These are phyloP conservation scores for Priceomyces medius DNA, from an alignment of 805 yeast species.

Conservation along the genomic window DNA sequence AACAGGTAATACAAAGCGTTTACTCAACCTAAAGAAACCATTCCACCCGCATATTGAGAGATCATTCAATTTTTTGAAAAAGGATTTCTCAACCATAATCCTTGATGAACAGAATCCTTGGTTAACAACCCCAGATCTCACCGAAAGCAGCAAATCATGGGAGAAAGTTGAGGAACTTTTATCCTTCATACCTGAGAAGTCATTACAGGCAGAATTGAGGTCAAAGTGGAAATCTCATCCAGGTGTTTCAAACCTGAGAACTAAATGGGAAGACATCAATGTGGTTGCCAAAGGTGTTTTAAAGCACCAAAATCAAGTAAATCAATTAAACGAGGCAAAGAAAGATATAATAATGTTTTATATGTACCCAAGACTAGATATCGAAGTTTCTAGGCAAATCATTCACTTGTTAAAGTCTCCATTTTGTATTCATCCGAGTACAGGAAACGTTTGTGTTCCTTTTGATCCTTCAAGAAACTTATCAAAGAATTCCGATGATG, in stretches of 20 bases:
- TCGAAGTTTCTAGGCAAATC: conserved; percentile 85
- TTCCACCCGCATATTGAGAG: conserved; percentile 85
- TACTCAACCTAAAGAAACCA: conserved; percentile 66
- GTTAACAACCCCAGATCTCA: conserved; percentile 36
- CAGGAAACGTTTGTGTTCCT: conserved; percentile 95
- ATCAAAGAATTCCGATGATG: conserved; percentile 32
- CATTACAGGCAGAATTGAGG: conserved; percentile 50
- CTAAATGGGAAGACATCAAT: conserved; percentile 82
- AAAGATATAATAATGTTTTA: conserved; percentile 79
- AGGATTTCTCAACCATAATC: conserved; percentile 62
- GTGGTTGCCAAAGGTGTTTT: conserved; percentile 44
- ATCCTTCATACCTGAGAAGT: conserved; percentile 61
- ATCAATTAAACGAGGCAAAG: conserved; percentile 62
- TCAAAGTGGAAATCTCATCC: conserved; percentile 52
- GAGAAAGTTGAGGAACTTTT: conserved; percentile 52
- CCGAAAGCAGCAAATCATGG: conserved; percentile 49
- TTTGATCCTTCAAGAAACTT: conserved; percentile 50
- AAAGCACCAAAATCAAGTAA: conserved; percentile 48
- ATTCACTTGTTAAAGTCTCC: conserved; percentile 94
- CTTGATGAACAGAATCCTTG: conserved; percentile 88
- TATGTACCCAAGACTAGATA: conserved; percentile 88
- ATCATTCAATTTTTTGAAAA: conserved; percentile 64
- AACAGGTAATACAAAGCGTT: conserved; percentile 40
- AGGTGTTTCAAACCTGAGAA: conserved; percentile 41
- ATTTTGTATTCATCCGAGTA: conserved; percentile 93